A percentile compares a stretch with the other conserved stretches of the same genome.
Evolutionary conservation across 2,329 filamentous ascomycete species (phyloP).

Genomic region (Helotiales sp.): DNA sequence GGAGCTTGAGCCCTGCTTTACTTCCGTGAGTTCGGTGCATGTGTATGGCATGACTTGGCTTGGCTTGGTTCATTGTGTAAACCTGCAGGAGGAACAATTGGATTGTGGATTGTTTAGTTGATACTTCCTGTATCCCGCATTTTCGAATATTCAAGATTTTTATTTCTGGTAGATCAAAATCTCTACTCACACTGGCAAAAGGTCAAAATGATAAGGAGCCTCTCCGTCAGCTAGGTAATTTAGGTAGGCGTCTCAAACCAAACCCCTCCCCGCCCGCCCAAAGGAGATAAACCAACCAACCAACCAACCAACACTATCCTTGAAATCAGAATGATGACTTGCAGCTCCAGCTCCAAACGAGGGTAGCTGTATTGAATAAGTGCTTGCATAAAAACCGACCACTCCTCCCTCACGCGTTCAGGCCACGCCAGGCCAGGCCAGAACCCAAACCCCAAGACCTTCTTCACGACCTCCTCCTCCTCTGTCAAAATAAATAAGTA

Average conservation of each 20-base stretch:
- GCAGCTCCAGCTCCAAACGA: not conserved
- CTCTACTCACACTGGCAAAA: no score
- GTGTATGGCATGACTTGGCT: not conserved
- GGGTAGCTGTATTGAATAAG: not conserved
- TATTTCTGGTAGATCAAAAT: no score
- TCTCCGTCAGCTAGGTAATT: not conserved
- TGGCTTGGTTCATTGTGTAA: not conserved
- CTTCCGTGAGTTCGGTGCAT: not conserved
- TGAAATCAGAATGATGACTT: slow-evolving; percentile 1
- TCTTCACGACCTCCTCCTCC: not conserved
- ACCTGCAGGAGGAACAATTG: not conserved
- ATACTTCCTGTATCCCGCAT: no score
- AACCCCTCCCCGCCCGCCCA: no score
- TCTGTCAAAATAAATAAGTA: slow-evolving; percentile 5
- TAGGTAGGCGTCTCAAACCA: slow-evolving; percentile 4
- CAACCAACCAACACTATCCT: not conserved
- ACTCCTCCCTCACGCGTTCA: not conserved
- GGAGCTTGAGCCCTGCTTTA: not conserved
- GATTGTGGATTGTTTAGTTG: not conserved
- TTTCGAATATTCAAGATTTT: no score
- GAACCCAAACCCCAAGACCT: not conserved
- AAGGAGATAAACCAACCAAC: not conserved
- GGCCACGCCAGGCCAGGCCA: not conserved
- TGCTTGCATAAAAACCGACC: slow-evolving; percentile 8
- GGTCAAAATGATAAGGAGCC: not conserved